Conservation (phyloP, 306 rosid species). For the Luffa aegyptiaca region DNA sequence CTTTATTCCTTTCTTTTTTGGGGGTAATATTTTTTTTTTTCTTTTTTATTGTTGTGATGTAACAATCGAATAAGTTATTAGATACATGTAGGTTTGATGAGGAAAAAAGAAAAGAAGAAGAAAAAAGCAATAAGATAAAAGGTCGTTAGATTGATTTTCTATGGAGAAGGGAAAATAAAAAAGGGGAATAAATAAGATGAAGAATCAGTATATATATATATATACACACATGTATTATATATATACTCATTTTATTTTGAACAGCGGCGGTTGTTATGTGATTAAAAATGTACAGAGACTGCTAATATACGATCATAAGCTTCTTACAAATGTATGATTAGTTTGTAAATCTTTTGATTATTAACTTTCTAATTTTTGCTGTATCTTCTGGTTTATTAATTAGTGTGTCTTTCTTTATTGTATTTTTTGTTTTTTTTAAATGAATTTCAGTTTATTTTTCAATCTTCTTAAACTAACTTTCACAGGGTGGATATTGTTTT, state of each 20-base stretch:
- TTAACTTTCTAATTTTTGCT: neutral
- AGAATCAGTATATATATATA: neutral
- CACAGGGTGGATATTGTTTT: no score
- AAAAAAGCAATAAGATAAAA: neutral
- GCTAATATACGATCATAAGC: neutral
- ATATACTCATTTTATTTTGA: neutral
- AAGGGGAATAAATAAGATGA: neutral
- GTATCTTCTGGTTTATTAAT: no score
- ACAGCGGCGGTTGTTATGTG: neutral
- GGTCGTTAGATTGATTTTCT: neutral
- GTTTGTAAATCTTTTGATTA: neutral
- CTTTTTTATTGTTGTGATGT: neutral
- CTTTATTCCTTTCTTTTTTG: neutral
- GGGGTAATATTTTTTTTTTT: neutral
- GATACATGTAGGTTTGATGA: neutral
- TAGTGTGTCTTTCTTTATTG: neutral
- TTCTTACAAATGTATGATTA: no score
- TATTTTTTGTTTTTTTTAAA: no score
- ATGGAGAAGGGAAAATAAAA: neutral
- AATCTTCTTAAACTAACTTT: no score
- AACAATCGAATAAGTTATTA: slow-evolving; percentile 7
- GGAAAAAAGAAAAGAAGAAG: neutral
- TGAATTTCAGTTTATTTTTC: no score
- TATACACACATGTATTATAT: neutral
- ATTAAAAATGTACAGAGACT: neutral